A percentile compares a stretch with the other conserved stretches of the same genome.
These are phyloP conservation scores for Hyaloscypha hepaticicola DNA, from an alignment of 495 filamentous ascomycete species.

Conservation along the genomic window DNA sequence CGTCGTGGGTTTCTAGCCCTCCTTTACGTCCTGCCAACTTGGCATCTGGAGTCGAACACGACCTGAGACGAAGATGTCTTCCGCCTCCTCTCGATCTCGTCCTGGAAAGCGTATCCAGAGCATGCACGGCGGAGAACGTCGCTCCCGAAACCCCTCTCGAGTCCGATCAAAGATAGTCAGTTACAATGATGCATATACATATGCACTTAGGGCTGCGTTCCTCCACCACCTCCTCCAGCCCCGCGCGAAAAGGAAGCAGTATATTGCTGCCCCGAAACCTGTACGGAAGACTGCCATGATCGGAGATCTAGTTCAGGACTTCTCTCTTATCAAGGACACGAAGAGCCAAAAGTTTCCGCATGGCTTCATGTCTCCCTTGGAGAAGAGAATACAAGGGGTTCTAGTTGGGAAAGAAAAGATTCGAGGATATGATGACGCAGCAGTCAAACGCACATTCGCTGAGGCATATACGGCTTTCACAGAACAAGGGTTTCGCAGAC, in stretches of 20 bases:
- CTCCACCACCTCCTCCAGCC: slow-evolving; percentile 92
- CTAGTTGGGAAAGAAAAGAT: slow-evolving; percentile 67
- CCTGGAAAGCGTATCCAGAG: slow-evolving; percentile 46
- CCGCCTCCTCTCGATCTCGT: slow-evolving; percentile 40
- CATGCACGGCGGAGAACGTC: slow-evolving; percentile 37
- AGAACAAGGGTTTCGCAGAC: slow-evolving; percentile 74
- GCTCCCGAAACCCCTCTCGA: slow-evolving; percentile 40
- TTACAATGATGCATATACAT: slow-evolving; percentile 80
- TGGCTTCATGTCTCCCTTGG: slow-evolving; percentile 73
- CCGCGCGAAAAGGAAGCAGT: slow-evolving; percentile 81
- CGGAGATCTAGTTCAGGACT: slow-evolving; percentile 70
- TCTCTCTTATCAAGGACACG: slow-evolving; percentile 65
- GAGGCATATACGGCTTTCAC: slow-evolving; percentile 77
- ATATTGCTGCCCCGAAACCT: slow-evolving; percentile 64
- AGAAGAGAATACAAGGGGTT: slow-evolving; percentile 78
- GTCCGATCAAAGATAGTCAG: slow-evolving; percentile 42
- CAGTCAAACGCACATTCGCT: slow-evolving; percentile 77
- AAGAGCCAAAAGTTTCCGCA: slow-evolving; percentile 79
- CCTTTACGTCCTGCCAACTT: not conserved
- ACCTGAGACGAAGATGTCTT: slow-evolving; percentile 41
- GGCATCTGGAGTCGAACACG: not conserved
- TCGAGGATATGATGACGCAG: slow-evolving; percentile 75
- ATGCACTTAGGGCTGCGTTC: slow-evolving; percentile 87
- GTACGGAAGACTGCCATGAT: slow-evolving; percentile 64
- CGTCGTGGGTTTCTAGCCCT: not conserved